Percentiles rank a stretch among this genome's conserved stretches.
Evolutionary conservation across 2,329 filamentous ascomycete species (phyloP).

Genomic region (Aspergillus fijiensis): DNA sequence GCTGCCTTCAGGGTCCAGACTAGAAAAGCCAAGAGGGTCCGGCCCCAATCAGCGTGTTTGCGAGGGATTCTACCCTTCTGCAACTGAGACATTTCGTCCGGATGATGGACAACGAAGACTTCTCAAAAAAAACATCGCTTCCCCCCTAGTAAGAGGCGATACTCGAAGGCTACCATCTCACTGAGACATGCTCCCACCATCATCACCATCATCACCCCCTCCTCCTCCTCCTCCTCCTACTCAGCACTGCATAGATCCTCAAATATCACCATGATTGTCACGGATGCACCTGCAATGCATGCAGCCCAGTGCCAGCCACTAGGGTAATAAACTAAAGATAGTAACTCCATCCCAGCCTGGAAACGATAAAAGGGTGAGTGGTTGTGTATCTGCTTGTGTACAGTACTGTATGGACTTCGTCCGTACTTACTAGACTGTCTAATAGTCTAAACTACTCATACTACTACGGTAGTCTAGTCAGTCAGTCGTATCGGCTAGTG

Average conservation of each 20-base stretch:
- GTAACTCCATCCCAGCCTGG: background rate
- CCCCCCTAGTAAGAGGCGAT: background rate
- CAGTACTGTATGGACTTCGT: no score
- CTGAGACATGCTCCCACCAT: conserved; percentile 3
- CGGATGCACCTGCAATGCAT: background rate
- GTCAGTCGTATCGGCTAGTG: conserved; percentile 11
- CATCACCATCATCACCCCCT: background rate
- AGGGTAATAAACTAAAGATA: background rate
- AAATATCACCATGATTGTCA: background rate
- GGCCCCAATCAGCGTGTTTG: conserved; percentile 12
- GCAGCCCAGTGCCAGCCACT: background rate
- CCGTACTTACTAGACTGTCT: conserved; percentile 1
- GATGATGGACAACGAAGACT: background rate
- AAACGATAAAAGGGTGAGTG: background rate
- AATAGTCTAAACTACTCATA: background rate
- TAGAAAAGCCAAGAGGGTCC: conserved; percentile 25
- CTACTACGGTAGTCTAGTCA: background rate
- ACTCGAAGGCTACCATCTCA: background rate
- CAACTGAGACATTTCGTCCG: conserved; percentile 15
- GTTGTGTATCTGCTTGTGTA: no score
- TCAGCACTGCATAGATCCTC: no score
- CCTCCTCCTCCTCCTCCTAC: no score
- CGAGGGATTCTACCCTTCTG: background rate
- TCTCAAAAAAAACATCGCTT: background rate
- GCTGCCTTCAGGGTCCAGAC: conserved; percentile 12